Evolutionary conservation across 257 asterid species (phyloP), one percentile per base, ranked within the genome.

Genomic region (Salvia rosmarinus): DNA sequence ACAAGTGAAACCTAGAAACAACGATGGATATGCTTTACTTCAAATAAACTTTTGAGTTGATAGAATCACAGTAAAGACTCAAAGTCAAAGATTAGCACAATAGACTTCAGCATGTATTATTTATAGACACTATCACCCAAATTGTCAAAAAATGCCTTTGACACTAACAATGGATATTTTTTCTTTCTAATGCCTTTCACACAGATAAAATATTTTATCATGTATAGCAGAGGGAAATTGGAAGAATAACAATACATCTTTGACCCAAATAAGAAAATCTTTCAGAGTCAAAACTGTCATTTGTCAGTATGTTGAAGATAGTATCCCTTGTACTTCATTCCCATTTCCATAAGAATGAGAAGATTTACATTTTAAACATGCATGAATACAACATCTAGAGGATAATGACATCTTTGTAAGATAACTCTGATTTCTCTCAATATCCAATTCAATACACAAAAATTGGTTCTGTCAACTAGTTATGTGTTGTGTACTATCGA

Each of bases 1-100:
- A 40, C 65, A 40, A 63, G 54, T 63, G 17, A 20, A 63, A 63
- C 39, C 54, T 40, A 63, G 68, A 20, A 42, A 21, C 19, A 20
- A 2, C 19, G 17, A 20, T 5, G 9, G 51, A 39, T 5, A 37
- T 62, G 16, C 17, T 62, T 16, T 39, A 13, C 51, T 62, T 62
- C 68, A 19, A 61, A 37, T 19, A 19, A 39, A 11, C 17, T 37
- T 57, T 28, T 37, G 23, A 16, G n/a, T 32, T 0, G n/a, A 30
- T 58, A 58, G 23, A 58, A 9, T 35, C 28, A 35, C 14, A 13
- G 9, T 58, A 28, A 56, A 56, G 63, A 13, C 40, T 56, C 40
- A 12, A 56, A 51, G 30, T 56, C 40, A 12, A 56, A 51, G 30
- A 51, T 17, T 6, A 51, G 25, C 30, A 19, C 14, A 8, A 7